A percentile compares a stretch with the other conserved stretches of the same genome.
Evolutionary conservation across 257 asterid species (phyloP).

Genomic region (Lavandula angustifolia): DNA sequence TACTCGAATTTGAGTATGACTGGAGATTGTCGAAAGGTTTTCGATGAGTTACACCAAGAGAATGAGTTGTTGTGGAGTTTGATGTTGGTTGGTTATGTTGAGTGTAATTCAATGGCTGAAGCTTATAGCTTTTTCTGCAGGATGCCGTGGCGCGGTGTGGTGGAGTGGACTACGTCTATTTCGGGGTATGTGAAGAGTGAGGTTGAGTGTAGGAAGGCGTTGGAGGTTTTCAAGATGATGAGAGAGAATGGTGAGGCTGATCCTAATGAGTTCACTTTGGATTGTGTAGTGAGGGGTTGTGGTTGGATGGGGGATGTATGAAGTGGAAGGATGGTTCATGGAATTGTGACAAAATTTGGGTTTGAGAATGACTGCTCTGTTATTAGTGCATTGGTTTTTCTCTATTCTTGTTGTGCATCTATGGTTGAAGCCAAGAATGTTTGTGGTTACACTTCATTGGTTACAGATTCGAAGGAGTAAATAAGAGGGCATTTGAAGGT

Average conservation of each 20-base stretch:
- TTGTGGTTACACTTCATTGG: constrained; percentile 38
- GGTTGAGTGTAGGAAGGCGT: constrained; percentile 52
- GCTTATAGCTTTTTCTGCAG: constrained; percentile 49
- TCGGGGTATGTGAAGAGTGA: constrained; percentile 69
- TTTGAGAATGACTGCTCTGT: constrained; percentile 52
- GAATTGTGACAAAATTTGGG: constrained; percentile 57
- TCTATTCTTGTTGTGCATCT: constrained; percentile 52
- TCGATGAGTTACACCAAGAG: constrained; percentile 48
- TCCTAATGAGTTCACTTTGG: constrained; percentile 83
- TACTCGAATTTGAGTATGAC: constrained; percentile 48
- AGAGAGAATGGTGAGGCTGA: constrained; percentile 43
- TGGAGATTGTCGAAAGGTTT: constrained; percentile 53
- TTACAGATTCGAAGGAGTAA: constrained; percentile 47
- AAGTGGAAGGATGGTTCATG: constrained; percentile 61
- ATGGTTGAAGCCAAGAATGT: constrained; percentile 57
- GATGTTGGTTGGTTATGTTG: constrained; percentile 72
- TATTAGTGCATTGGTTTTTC: constrained; percentile 53
- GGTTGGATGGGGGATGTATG: constrained; percentile 45
- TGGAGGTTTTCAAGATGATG: constrained; percentile 67
- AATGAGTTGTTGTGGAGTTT: constrained; percentile 70
- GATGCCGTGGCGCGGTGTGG: constrained; percentile 69
- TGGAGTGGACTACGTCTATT: constrained; percentile 78
- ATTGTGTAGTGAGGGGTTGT: constrained; percentile 64
- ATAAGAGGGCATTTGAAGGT: constrained; percentile 51
- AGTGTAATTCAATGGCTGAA: constrained; percentile 52